Evolutionary conservation across 2,329 filamentous ascomycete species (phyloP), one percentile per base, ranked within the genome.

Genomic region (Lomentospora prolificans): DNA sequence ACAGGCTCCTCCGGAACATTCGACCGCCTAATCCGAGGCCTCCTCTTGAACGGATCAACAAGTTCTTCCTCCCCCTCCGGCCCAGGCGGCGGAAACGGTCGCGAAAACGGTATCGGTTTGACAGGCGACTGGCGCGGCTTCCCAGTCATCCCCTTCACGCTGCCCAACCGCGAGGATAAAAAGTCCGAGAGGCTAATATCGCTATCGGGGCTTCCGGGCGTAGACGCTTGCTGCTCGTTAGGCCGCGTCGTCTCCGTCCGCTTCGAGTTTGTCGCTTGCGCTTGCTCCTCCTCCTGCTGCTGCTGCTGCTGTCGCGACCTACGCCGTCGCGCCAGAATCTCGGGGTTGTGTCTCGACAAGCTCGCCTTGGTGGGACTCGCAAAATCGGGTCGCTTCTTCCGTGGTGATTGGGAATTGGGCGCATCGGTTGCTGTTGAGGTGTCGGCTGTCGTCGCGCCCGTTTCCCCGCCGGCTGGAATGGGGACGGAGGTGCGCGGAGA

Each of bases 321-420:
- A 14, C 51, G 39, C 63, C 70, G 66, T 60, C 75, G 72, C 56
- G 75, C 70, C 31, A 84, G 67, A 5, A 84, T 72, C 9, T 82
- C 76, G 0, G 83, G 80, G 58, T 86, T 80, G 51, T 80, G 77
- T 60, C 80, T 78, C 57, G 82, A 74, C 12, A 86, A 68, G 62
- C 82, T 87, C 10, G 84, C 76, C 64, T 76, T 81, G 0, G 84
- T 86, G 0, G 85, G 84, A n/a, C 84, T 86, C 55, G 80, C 80
- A 64, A 83, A 87, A 1, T 83, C 86, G 1, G 79, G 76, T 1
- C 75, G 75, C 53, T 24, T 55, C n/a, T 44, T 30, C 50, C 63
- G 63, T 30, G 62, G 67, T 57, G 53, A 55, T 8, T 36, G 39
- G 7, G 53, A 50, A 3, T 19, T 17, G 25, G 27, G 25, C 17